Evolutionary conservation across 768 basidiomycete genomes (phyloP).

Genomic region (Megacollybia marginata): DNA sequence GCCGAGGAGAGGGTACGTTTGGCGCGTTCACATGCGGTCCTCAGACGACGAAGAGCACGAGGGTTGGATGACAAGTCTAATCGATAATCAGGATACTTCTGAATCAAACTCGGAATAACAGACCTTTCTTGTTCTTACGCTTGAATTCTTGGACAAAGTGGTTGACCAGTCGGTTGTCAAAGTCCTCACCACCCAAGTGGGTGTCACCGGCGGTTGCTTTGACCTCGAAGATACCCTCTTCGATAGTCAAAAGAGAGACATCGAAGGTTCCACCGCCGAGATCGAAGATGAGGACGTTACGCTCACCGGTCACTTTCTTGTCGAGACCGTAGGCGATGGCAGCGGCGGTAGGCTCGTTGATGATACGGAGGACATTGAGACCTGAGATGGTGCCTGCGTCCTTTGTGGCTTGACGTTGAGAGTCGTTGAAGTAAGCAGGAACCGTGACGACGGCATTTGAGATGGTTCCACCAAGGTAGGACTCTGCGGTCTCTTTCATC

Average conservation of each 20-base stretch:
- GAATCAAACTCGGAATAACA: slow-evolving; percentile 10
- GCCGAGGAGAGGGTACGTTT: slow-evolving; percentile 98
- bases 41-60: slow-evolving; percentile 94
- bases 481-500: slow-evolving; percentile 98
- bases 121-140: slow-evolving; percentile 94
- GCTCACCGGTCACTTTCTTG: slow-evolving; percentile 85
- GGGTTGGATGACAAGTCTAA: slow-evolving; percentile 83
- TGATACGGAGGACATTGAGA: slow-evolving; percentile 94
- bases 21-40: slow-evolving; percentile 96
- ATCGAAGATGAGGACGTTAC: slow-evolving; percentile 97
- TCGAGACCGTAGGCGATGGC: slow-evolving; percentile 99
- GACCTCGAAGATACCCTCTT: slow-evolving; percentile 97
- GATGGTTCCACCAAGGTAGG: slow-evolving; percentile 81
- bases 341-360: slow-evolving; percentile 98
- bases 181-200: slow-evolving; percentile 97
- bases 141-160: slow-evolving; percentile 97
- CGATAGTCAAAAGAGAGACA: slow-evolving; percentile 93
- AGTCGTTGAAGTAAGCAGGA: slow-evolving; percentile 98
- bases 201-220: slow-evolving; percentile 98
- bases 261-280: slow-evolving; percentile 98
- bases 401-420: slow-evolving; percentile 97
- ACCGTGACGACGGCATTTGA: slow-evolving; percentile 94
- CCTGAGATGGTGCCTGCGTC: slow-evolving; percentile 94
- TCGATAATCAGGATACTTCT: slow-evolving; percentile 6
- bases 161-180: slow-evolving; percentile 96